Base-by-base conservation (phyloP, 1,284 basidiomycete species). In the Ustilago tritici region DNA sequence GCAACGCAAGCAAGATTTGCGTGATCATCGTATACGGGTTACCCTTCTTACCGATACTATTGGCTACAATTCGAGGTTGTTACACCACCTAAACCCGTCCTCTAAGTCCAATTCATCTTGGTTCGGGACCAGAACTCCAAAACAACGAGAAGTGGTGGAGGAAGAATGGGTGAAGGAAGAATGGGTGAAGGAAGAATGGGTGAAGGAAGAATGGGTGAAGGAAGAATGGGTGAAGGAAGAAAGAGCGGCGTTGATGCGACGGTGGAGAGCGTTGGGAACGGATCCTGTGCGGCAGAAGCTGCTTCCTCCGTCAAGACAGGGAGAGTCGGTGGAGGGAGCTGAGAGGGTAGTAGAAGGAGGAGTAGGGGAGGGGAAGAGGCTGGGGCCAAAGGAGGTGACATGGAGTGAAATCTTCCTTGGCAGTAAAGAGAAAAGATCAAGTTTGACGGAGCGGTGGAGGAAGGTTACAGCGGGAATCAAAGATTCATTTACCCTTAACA, bases 361-460 rank as follows among this genome's bases (percentile, higher is more conserved):
- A 19, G 43, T 6, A 7, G 46, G 10, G 34, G 32, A 28, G 32
- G 15, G n/a, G 5, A 49, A 2, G 8, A 59, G 23, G 41, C 36
- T 50, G 2, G 74, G 66, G 2, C 60, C 66, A 3, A 53, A 60
- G 17, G 49, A 78, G 31, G 60, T 70, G 2, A 65, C 64, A 2
- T 78, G 76, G 76, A 55, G 54, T 32, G 64, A 78, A 55, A 78
- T 78, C 61, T 70, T 78, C 54, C 50, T 78, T 0, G 76, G 76
- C 23, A 57, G 36, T 32, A 32, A 31, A 54, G 66, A 72, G 7
- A 60, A 61, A 2, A 31, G 69, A 1, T 62, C 69, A 5, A 62
- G 36, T 12, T n/a, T 76, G 12, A 61, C 54, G 0, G 23, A 77
- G 19, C 19, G 57, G 14, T 70, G 60, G 66, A 59, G 56, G 1